These are phyloP conservation scores for Nakazawaea laoshanensis DNA, from an alignment of 805 yeast species.

Conservation along the genomic window DNA sequence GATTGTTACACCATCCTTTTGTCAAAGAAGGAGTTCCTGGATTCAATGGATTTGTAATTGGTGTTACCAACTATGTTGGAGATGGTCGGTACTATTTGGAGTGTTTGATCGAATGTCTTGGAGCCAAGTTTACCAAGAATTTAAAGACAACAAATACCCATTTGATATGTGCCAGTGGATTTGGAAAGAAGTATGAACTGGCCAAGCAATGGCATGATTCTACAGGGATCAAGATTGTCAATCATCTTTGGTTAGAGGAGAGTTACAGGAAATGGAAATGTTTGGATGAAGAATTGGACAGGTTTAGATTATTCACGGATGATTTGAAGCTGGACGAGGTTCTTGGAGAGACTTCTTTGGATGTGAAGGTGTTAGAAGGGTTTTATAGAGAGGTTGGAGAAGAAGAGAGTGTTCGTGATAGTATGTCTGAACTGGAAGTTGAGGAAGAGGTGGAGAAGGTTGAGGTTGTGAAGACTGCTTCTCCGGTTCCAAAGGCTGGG, in stretches of 20 bases:
- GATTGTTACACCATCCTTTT: slow-evolving; percentile 65
- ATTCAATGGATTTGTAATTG: slow-evolving; percentile 45
- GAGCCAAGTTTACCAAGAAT: slow-evolving; percentile 69
- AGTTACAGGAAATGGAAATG: slow-evolving; percentile 56
- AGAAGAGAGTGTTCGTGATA: slow-evolving; percentile 13
- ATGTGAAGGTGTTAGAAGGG: slow-evolving; percentile 28
- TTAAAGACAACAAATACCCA: slow-evolving; percentile 61
- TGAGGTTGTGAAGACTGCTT: slow-evolving; percentile 9
- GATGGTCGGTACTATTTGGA: slow-evolving; percentile 72
- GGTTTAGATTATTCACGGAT: slow-evolving; percentile 40
- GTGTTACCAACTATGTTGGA: slow-evolving; percentile 79
- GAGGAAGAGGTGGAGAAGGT: slow-evolving; percentile 11
- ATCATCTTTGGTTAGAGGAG: slow-evolving; percentile 87
- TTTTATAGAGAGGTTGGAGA: slow-evolving; percentile 25
- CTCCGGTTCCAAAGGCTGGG: neutral
- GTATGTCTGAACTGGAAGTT: slow-evolving; percentile 9
- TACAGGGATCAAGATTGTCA: slow-evolving; percentile 42
- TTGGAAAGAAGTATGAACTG: slow-evolving; percentile 70
- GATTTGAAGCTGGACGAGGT: slow-evolving; percentile 32
- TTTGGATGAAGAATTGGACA: slow-evolving; percentile 33
- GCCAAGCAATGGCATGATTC: slow-evolving; percentile 53
- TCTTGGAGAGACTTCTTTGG: slow-evolving; percentile 44
- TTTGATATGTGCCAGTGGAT: slow-evolving; percentile 56
- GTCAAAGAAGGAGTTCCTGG: slow-evolving; percentile 43
- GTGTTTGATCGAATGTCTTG: slow-evolving; percentile 53